Evolutionary conservation across 1,139 yeast species (phyloP).

Genomic region (Saccharomyces hybrid): DNA sequence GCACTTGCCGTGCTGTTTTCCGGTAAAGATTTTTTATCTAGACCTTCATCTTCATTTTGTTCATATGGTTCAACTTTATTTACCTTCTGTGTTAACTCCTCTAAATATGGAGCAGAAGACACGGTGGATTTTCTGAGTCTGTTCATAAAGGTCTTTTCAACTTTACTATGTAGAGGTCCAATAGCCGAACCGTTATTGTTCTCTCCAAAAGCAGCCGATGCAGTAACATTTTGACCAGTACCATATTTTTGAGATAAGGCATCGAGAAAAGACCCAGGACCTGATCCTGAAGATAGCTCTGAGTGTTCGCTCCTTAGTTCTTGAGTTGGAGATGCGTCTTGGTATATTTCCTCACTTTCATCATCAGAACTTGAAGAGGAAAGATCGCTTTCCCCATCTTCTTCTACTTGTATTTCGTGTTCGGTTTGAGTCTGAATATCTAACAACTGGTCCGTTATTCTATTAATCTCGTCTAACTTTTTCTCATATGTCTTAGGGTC

Average conservation of each 20-base stretch:
- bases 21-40: not conserved
- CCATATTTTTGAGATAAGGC: conserved; percentile 30
- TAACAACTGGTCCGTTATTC: conserved; percentile 36
- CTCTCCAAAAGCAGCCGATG: conserved; percentile 3
- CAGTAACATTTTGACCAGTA: conserved; percentile 19
- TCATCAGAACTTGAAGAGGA: conserved; percentile 12
- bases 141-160: conserved; percentile 25
- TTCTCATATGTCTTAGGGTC: conserved; percentile 39
- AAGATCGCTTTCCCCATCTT: conserved; percentile 3
- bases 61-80: conserved; percentile 14
- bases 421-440: conserved; percentile 11
- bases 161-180: conserved; percentile 5
- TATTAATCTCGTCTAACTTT: conserved; percentile 42
- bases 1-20: not conserved
- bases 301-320: conserved; percentile 7
- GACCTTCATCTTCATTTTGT: conserved; percentile 1
- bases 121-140: conserved; percentile 24
- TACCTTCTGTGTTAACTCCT: conserved; percentile 51
- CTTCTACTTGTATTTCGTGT: conserved; percentile 1
- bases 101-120: conserved; percentile 38
- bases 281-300: conserved; percentile 11
- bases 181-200: not conserved
- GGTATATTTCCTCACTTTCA: conserved; percentile 4
- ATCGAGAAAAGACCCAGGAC: conserved; percentile 27
- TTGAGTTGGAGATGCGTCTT: conserved; percentile 1